Evolutionary conservation across 2,329 filamentous ascomycete species (phyloP).

Genomic region (Scedosporium dehoogii): DNA sequence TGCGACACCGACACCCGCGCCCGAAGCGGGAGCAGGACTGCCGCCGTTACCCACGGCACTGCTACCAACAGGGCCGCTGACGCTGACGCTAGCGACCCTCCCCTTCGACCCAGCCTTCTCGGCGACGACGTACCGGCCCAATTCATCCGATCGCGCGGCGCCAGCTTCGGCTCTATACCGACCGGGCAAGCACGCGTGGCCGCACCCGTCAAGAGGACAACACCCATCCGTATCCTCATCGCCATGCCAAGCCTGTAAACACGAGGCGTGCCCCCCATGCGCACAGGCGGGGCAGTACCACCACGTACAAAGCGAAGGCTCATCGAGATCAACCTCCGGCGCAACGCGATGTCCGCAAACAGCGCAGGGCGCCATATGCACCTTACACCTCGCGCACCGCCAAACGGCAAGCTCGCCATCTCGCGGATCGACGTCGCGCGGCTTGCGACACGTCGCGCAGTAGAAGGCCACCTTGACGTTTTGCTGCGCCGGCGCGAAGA

Average conservation of each 20-base stretch:
- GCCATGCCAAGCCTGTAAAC: constrained; percentile 50
- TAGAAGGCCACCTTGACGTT: constrained; percentile 42
- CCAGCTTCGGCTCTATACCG: constrained; percentile 39
- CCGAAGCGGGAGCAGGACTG: neutral
- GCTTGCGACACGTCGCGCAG: constrained; percentile 47
- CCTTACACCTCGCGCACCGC: constrained; percentile 46
- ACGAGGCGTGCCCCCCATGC: constrained; percentile 53
- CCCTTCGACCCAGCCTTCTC: constrained; percentile 12
- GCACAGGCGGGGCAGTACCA: constrained; percentile 55
- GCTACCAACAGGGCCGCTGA: constrained; percentile 7
- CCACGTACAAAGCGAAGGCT: constrained; percentile 34
- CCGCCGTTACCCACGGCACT: constrained; percentile 2
- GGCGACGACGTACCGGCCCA: constrained; percentile 34
- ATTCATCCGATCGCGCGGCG: constrained; percentile 38
- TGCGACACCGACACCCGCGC: neutral
- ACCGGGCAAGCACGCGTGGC: constrained; percentile 52
- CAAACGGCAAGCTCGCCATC: constrained; percentile 33
- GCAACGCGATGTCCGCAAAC: constrained; percentile 44
- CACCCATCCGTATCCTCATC: constrained; percentile 40
- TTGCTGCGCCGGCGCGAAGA: constrained; percentile 45
- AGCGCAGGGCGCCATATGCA: constrained; percentile 45
- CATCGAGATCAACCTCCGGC: constrained; percentile 17
- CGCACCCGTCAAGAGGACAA: constrained; percentile 56
- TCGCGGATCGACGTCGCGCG: constrained; percentile 33
- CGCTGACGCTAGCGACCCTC: constrained; percentile 13